These are phyloP conservation scores for Elymus sibiricus DNA, from an alignment of 176 grass and related monocot genomes.

Conservation along the genomic window DNA sequence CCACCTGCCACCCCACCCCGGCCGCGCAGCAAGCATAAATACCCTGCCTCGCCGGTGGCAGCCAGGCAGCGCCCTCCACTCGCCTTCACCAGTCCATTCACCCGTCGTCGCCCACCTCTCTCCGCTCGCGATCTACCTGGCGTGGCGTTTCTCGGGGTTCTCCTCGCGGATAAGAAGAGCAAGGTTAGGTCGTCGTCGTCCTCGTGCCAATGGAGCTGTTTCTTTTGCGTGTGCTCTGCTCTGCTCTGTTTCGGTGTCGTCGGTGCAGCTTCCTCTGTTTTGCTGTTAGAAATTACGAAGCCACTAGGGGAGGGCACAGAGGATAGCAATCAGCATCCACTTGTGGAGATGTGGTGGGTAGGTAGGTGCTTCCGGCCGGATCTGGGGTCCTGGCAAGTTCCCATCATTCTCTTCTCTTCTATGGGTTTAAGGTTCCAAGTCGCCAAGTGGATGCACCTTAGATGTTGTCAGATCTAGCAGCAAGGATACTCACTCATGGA, in stretches of 20 bases:
- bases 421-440: slow-evolving; percentile 31
- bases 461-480: slow-evolving; percentile 13
- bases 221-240: not conserved
- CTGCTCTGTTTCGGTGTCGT: too few species aligned
- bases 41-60: not conserved
- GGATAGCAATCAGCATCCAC: not conserved
- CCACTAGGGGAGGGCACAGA: not conserved
- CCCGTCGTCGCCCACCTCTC: too few species aligned
- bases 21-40: slow-evolving; percentile 44
- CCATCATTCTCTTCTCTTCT: not conserved
- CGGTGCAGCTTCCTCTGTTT: too few species aligned
- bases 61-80: too few species aligned
- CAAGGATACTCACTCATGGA: not conserved
- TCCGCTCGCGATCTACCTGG: too few species aligned
- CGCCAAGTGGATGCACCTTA: not conserved
- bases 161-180: not conserved
- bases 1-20: not conserved
- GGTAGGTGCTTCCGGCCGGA: slow-evolving; percentile 6
- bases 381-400: slow-evolving; percentile 19
- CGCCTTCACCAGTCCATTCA: not conserved
- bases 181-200: not conserved
- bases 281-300: too few species aligned
- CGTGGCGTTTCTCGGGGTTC: too few species aligned
- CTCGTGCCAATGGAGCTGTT: not conserved
- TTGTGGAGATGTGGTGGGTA: slow-evolving; percentile 21